These are phyloP conservation scores for Trichoderma guizhouense DNA, from an alignment of 2,329 filamentous ascomycete species.

Conservation along the genomic window DNA sequence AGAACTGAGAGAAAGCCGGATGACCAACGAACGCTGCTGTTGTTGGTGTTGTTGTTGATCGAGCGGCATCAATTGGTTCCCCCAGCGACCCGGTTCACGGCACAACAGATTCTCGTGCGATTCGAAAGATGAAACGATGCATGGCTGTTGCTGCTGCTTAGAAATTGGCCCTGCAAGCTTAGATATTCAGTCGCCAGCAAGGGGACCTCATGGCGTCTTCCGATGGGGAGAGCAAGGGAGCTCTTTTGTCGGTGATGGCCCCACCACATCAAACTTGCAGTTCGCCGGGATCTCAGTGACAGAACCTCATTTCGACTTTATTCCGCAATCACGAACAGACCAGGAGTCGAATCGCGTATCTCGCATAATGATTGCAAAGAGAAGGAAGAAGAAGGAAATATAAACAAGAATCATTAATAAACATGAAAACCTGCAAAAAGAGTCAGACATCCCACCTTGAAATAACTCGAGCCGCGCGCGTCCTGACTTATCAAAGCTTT, in stretches of 20 bases:
- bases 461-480: background rate
- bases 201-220: background rate
- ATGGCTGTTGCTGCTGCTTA: background rate
- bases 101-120: background rate
- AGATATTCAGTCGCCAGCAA: background rate
- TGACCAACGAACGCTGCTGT: background rate
- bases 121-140: background rate
- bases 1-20: background rate
- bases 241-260: background rate
- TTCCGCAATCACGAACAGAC: background rate
- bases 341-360: background rate
- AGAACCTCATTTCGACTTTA: background rate
- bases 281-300: background rate
- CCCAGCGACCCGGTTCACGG: background rate
- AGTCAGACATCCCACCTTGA: background rate
- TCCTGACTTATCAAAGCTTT: conserved; percentile 28
- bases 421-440: background rate
- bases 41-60: background rate
- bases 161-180: background rate
- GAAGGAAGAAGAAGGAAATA: background rate
- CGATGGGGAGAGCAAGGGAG: background rate
- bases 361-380: background rate
- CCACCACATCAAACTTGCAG: background rate
- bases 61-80: background rate
- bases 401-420: background rate